phyloP scores from a whole-genome alignment of 257 asterid genomes.

The Gynochthodes officinalis region DNA sequence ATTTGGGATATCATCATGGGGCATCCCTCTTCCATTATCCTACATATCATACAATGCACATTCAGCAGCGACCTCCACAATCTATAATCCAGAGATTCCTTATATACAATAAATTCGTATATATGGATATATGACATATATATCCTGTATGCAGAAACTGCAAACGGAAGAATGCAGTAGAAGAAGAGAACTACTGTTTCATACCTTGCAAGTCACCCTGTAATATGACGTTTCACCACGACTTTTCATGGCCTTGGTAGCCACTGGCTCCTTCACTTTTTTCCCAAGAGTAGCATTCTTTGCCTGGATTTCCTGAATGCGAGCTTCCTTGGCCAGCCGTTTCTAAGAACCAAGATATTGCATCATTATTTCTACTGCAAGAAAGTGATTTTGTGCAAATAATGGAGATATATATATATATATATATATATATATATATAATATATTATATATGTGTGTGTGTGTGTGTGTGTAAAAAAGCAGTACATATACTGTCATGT shows the following conservation, averaged over 20 bases:
- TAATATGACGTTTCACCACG: slow-evolving; percentile 82
- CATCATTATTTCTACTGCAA: background rate
- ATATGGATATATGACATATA: background rate
- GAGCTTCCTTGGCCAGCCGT: slow-evolving; percentile 94
- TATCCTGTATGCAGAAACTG: background rate
- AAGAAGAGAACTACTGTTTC: slow-evolving; percentile 7
- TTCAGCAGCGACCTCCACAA: slow-evolving; percentile 6
- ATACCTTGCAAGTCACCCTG: slow-evolving; percentile 78
- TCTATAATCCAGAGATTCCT: background rate
- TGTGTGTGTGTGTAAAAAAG: too few relatives aligned
- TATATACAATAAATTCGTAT: too few relatives aligned
- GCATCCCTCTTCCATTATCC: slow-evolving; percentile 98
- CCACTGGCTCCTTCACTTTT: slow-evolving; percentile 54
- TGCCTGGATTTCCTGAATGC: slow-evolving; percentile 68
- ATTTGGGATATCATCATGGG: slow-evolving; percentile 93
- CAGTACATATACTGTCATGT: too few relatives aligned
- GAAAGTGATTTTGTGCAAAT: background rate
- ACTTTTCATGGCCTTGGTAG: slow-evolving; percentile 54
- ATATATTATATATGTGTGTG: too few relatives aligned
- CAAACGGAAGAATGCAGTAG: slow-evolving; percentile 9
- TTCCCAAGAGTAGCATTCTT: slow-evolving; percentile 78
- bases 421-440: background rate
- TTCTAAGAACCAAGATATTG: slow-evolving; percentile 37
- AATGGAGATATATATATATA: background rate
- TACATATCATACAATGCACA: slow-evolving; percentile 25